phyloP scores from a whole-genome alignment of 345 rosid species.

The Toxicodendron radicans region DNA sequence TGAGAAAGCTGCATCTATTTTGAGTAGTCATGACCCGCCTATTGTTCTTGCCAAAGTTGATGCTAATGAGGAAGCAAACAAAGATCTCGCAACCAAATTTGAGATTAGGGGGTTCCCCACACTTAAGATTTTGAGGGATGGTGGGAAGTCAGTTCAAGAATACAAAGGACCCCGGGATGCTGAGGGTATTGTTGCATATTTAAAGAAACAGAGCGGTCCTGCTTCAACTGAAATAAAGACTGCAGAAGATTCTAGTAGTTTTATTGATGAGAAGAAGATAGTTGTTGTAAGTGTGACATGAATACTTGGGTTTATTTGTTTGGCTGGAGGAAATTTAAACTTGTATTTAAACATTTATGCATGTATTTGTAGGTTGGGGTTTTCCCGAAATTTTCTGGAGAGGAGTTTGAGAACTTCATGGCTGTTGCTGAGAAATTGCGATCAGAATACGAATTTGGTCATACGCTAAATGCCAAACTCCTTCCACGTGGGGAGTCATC shows the following conservation, averaged over 20 bases:
- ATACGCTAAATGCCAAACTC: conserved; percentile 76
- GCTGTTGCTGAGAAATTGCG: conserved; percentile 80
- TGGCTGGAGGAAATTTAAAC: neutral
- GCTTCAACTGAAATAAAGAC: conserved; percentile 80
- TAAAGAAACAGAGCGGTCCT: conserved; percentile 93
- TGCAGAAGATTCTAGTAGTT: conserved; percentile 51
- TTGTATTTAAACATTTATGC: neutral
- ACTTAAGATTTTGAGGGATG: conserved; percentile 76
- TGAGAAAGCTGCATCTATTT: conserved; percentile 86
- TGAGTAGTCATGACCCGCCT: conserved; percentile 67
- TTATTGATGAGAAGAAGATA: conserved; percentile 66
- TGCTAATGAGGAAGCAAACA: conserved; percentile 76
- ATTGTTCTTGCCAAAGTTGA: conserved; percentile 83
- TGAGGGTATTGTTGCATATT: conserved; percentile 71
- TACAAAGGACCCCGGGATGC: conserved; percentile 98
- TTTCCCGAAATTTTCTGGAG: conserved; percentile 83
- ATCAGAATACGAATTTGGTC: conserved; percentile 86
- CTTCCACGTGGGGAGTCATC: conserved; percentile 92
- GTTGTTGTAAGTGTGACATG: conserved; percentile 55
- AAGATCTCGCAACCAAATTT: conserved; percentile 49
- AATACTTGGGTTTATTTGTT: neutral
- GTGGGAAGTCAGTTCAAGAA: conserved; percentile 76
- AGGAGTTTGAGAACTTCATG: conserved; percentile 72
- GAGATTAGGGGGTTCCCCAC: conserved; percentile 92
- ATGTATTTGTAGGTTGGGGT: conserved; percentile 73